phyloP scores from a whole-genome alignment of 441 rosid species.

The California macrophylla region DNA sequence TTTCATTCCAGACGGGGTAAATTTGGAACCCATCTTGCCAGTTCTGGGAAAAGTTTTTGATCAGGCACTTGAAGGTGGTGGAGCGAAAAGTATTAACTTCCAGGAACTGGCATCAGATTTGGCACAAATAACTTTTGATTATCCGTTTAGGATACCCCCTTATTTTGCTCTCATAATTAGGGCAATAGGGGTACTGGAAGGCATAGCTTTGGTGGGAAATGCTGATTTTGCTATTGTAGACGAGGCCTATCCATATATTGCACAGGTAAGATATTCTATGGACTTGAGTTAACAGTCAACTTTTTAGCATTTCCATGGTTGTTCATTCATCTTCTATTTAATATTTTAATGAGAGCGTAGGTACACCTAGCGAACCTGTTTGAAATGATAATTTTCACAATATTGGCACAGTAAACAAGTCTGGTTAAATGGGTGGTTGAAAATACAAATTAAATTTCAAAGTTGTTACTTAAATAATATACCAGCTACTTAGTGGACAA shows the following conservation, averaged over 20 bases:
- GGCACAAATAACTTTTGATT: conserved; percentile 93
- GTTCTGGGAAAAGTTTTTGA: conserved; percentile 94
- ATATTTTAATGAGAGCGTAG: neutral
- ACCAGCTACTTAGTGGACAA: neutral
- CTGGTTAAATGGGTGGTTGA: neutral
- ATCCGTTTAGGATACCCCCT: conserved; percentile 96
- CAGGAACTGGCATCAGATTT: conserved; percentile 95
- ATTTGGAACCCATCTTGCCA: conserved; percentile 91
- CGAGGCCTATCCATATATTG: conserved; percentile 94
- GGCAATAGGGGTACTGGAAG: conserved; percentile 95
- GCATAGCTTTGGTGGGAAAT: conserved; percentile 91
- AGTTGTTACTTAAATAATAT: neutral
- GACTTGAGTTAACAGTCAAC: neutral
- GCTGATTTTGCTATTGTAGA: conserved; percentile 92
- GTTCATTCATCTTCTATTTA: neutral
- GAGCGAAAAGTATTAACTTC: conserved; percentile 82
- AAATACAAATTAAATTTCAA: neutral
- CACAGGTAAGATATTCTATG: conserved; percentile 50
- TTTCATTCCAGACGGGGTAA: conserved; percentile 90
- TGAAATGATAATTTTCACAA: neutral
- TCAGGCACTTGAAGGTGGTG: conserved; percentile 99
- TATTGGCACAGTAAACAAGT: neutral
- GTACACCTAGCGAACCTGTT: neutral
- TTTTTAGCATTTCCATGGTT: neutral
- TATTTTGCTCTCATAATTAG: conserved; percentile 93